Percentiles rank a stretch among this genome's conserved stretches.
These are phyloP conservation scores for Yamadazyma philogaea DNA, from an alignment of 805 yeast species.

Conservation along the genomic window DNA sequence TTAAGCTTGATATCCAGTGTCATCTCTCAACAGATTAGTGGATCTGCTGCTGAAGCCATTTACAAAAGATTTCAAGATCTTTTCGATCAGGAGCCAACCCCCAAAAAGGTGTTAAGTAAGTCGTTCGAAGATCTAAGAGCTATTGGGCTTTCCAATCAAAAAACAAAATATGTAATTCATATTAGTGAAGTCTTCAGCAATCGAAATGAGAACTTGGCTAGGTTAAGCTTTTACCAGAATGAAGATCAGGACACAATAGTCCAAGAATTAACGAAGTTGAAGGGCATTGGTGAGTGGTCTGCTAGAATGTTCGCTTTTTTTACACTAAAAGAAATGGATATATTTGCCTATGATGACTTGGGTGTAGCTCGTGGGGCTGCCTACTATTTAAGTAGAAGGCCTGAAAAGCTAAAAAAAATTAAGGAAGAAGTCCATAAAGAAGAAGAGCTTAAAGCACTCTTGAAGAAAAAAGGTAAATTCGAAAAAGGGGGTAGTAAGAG, in stretches of 20 bases:
- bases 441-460: conserved; percentile 29
- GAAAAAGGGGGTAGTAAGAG: conserved; percentile 40
- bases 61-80: conserved; percentile 41
- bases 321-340: conserved; percentile 61
- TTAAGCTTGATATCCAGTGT: conserved; percentile 39
- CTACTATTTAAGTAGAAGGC: conserved; percentile 54
- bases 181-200: conserved; percentile 52
- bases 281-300: conserved; percentile 84
- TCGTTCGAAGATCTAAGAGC: conserved; percentile 49
- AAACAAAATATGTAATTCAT: conserved; percentile 59
- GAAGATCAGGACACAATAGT: conserved; percentile 45
- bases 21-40: conserved; percentile 74
- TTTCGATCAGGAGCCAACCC: conserved; percentile 45
- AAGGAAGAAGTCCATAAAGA: conserved; percentile 31
- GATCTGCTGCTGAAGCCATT: conserved; percentile 74
- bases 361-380: conserved; percentile 84
- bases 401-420: conserved; percentile 44
- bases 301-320: conserved; percentile 84
- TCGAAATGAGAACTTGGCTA: conserved; percentile 29
- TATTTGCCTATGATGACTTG: conserved; percentile 74
- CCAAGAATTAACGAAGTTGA: conserved; percentile 48
- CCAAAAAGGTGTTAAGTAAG: conserved; percentile 42
- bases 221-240: conserved; percentile 33
- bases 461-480: conserved; percentile 38
- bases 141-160: conserved; percentile 68